These are phyloP conservation scores for Phytophthora palmivora DNA, from an alignment of 352 stramenopile species.

Conservation along the genomic window DNA sequence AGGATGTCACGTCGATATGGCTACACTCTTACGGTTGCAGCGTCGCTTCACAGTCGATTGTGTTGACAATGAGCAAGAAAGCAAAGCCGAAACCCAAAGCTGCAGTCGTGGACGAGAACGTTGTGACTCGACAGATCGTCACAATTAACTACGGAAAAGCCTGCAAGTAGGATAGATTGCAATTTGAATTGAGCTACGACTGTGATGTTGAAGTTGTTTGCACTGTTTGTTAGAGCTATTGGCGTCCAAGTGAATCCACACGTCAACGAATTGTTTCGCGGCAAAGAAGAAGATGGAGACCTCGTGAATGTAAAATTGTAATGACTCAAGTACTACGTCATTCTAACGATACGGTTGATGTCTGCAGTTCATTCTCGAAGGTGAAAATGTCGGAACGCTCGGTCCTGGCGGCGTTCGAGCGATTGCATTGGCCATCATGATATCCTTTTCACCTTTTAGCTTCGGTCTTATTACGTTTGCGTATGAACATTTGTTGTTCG, in stretches of 20 bases:
- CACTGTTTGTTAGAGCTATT: conserved; percentile 53
- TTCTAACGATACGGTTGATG: neutral
- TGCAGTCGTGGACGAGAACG: conserved; percentile 66
- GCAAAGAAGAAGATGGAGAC: conserved; percentile 72
- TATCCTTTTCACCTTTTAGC: conserved; percentile 61
- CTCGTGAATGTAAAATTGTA: conserved; percentile 65
- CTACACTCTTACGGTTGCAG: conserved; percentile 11
- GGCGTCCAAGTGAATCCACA: conserved; percentile 69
- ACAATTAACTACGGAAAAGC: conserved; percentile 77
- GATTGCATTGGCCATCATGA: conserved; percentile 77
- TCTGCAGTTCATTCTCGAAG: conserved; percentile 78
- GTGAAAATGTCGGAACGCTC: conserved; percentile 63
- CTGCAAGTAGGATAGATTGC: conserved; percentile 56
- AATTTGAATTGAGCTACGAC: neutral
- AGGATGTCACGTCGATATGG: conserved; percentile 1
- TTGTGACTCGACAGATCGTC: conserved; percentile 69
- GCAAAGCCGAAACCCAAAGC: conserved; percentile 62
- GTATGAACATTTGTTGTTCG: conserved; percentile 7
- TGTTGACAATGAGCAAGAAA: conserved; percentile 66
- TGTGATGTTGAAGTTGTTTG: neutral
- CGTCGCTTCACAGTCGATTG: conserved; percentile 12
- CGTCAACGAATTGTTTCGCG: conserved; percentile 74
- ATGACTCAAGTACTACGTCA: neutral
- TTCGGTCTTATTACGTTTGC: no score
- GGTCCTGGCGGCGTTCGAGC: conserved; percentile 71